Evolutionary conservation across 2,329 filamentous ascomycete genomes (phyloP).

Genomic region (Epichloe sp.): DNA sequence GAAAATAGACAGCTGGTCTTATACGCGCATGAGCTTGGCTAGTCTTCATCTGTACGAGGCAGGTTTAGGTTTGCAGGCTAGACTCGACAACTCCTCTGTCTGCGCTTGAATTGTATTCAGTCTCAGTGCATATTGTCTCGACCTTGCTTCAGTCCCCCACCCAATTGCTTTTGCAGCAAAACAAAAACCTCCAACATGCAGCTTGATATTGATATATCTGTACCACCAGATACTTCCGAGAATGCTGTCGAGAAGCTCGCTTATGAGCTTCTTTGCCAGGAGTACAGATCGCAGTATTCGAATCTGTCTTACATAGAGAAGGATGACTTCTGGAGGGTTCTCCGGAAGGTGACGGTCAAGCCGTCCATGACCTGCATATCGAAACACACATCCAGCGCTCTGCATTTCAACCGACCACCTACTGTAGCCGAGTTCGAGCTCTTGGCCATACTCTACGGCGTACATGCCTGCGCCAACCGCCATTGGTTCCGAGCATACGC

Average conservation of each 20-base stretch:
- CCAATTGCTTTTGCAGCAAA: no score
- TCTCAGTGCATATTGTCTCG: no score
- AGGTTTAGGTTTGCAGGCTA: no score
- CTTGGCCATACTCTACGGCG: not conserved
- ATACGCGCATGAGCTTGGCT: no score
- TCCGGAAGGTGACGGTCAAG: not conserved
- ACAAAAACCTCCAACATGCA: not conserved
- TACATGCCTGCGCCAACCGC: not conserved
- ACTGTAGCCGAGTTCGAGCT: not conserved
- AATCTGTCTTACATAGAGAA: not conserved
- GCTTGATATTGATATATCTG: not conserved
- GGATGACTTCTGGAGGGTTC: not conserved
- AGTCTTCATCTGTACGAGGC: no score
- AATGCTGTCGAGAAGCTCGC: not conserved
- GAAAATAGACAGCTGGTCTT: no score
- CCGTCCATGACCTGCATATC: not conserved
- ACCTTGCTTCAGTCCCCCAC: no score
- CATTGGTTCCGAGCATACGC: not conserved
- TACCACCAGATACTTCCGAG: not conserved
- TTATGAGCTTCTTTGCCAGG: not conserved
- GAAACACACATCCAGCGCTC: not conserved
- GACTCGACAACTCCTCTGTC: no score
- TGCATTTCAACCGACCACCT: not conserved
- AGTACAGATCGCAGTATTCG: not conserved
- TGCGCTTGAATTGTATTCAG: no score